Conservation (phyloP, 2,329 filamentous ascomycete species). For the Daldinia eschscholtzii region DNA sequence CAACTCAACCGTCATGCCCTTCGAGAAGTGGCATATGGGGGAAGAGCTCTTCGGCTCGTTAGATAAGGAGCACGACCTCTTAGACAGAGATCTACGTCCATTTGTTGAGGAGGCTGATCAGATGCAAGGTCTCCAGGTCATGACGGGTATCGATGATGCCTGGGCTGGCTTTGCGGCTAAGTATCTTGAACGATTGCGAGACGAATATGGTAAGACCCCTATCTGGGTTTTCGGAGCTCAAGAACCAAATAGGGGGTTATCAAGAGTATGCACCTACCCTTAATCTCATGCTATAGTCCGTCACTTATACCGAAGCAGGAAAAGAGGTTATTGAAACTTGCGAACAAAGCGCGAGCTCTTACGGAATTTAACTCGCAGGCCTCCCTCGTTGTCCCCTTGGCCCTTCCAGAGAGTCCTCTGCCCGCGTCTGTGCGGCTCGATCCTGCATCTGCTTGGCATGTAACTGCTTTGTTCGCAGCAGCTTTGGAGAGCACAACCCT, state of each 20-base stretch:
- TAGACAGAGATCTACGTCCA: conserved; percentile 89
- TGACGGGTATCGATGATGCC: conserved; percentile 79
- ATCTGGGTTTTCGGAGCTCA: conserved; percentile 91
- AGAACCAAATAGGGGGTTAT: conserved; percentile 65
- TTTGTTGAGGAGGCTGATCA: conserved; percentile 95
- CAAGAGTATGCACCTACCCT: conserved; percentile 59
- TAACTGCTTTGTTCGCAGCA: conserved; percentile 79
- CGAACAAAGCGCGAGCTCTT: conserved; percentile 81
- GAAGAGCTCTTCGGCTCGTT: conserved; percentile 79
- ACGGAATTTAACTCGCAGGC: conserved; percentile 76
- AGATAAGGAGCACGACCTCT: conserved; percentile 84
- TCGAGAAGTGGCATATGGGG: conserved; percentile 80
- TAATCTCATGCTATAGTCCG: conserved; percentile 3
- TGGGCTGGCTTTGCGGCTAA: conserved; percentile 83
- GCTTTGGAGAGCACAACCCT: conserved; percentile 84
- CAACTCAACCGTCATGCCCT: conserved; percentile 82
- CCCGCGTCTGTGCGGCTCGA: conserved; percentile 73
- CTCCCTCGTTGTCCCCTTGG: conserved; percentile 82
- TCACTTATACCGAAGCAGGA: conserved; percentile 58
- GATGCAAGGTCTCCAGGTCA: conserved; percentile 86
- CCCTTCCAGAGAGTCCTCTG: conserved; percentile 68
- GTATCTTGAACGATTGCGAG: conserved; percentile 82
- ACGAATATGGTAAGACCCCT: conserved; percentile 90
- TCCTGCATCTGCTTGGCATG: conserved; percentile 79
- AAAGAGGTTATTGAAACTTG: conserved; percentile 72